phyloP scores from a whole-genome alignment of 73 alveolate species.

The Paramecium pentaurelia region DNA sequence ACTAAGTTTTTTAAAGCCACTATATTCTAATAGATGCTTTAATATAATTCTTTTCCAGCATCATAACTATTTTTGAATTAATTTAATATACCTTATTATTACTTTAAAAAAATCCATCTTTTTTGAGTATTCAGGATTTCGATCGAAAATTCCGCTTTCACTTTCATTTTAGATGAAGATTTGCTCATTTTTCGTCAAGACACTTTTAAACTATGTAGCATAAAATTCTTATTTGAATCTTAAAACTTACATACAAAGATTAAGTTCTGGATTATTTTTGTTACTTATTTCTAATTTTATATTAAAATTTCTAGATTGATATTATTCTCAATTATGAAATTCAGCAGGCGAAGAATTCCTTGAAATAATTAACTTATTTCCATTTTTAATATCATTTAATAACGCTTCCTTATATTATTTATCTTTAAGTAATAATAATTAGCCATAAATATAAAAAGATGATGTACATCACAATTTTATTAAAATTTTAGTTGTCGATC shows the following conservation, averaged over 20 bases:
- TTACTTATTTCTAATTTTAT: too few species aligned
- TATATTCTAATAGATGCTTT: not conserved
- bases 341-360: not conserved
- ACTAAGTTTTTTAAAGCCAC: not conserved
- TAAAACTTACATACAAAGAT: not conserved
- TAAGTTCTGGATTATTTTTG: not conserved
- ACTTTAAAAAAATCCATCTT: not conserved
- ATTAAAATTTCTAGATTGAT: too few species aligned
- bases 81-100: too few species aligned
- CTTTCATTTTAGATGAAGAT: too few species aligned
- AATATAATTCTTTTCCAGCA: not conserved
- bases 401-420: not conserved
- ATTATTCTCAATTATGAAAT: not conserved
- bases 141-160: not conserved
- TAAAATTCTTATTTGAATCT: not conserved
- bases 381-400: not conserved
- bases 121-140: not conserved
- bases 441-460: not conserved
- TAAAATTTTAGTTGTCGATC: not conserved
- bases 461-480: not conserved
- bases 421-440: not conserved
- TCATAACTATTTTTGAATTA: not conserved
- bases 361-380: not conserved
- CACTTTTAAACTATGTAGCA: not conserved
- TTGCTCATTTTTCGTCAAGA: not conserved